These are phyloP conservation scores for Paramecium pentaurelia DNA, from an alignment of 73 alveolate species.

Conservation along the genomic window DNA sequence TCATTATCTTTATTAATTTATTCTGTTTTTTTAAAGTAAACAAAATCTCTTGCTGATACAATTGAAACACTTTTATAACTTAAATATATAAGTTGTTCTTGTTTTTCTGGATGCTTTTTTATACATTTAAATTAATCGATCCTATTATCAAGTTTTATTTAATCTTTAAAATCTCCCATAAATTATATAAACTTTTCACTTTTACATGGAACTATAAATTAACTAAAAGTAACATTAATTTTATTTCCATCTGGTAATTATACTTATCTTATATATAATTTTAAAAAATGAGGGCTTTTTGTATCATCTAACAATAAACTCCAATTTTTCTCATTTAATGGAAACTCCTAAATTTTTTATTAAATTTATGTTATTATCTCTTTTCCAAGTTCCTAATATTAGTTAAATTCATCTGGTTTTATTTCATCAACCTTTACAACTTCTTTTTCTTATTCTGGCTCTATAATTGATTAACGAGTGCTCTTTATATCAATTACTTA, in stretches of 20 bases:
- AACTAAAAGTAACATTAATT: background rate
- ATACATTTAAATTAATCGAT: background rate
- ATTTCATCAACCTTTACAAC: background rate
- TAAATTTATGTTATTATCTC: background rate
- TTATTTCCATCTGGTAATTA: background rate
- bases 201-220: conserved; percentile 19
- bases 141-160: background rate
- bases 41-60: conserved; percentile 28
- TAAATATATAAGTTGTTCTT: background rate
- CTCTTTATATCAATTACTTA: background rate
- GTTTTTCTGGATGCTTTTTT: background rate
- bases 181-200: background rate
- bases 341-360: conserved; percentile 2
- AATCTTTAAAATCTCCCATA: conserved; percentile 25
- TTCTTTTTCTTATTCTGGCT: background rate
- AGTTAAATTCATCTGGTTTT: background rate
- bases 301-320: background rate
- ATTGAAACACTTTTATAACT: background rate
- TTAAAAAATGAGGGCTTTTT: conserved; percentile 2
- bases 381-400: background rate
- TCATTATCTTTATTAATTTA: background rate
- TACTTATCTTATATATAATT: background rate
- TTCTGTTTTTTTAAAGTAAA: background rate
- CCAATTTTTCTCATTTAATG: background rate
- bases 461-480: background rate